Evolutionary conservation across 2,329 filamentous ascomycete species (phyloP).

Genomic region (Diaporthe sp.): DNA sequence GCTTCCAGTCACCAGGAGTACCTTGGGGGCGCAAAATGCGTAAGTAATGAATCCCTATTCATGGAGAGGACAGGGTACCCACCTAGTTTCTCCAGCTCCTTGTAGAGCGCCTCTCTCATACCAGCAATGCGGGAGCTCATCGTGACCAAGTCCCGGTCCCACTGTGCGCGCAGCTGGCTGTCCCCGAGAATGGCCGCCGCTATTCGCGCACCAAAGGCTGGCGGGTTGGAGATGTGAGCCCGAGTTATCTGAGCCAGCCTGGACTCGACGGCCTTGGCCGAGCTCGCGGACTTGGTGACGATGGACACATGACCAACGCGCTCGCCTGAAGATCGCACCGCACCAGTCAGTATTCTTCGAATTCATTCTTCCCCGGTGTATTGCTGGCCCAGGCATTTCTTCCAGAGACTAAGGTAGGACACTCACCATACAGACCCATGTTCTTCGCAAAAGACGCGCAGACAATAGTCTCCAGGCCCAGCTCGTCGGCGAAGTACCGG

Average conservation of each 20-base stretch:
- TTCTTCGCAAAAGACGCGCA: constrained; percentile 74
- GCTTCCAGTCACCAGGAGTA: constrained; percentile 54
- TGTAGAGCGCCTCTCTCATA: constrained; percentile 52
- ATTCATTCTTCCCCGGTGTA: rapidly evolving
- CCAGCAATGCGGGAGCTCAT: constrained; percentile 53
- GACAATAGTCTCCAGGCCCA: constrained; percentile 64
- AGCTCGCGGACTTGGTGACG: constrained; percentile 43
- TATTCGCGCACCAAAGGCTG: constrained; percentile 52
- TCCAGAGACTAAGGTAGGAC: background rate
- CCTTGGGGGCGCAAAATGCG: background rate
- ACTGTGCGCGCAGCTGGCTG: constrained; percentile 48
- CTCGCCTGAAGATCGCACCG: constrained; percentile 46
- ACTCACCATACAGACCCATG: constrained; percentile 57
- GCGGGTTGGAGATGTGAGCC: constrained; percentile 52
- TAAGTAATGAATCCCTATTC: background rate
- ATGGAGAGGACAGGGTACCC: no score
- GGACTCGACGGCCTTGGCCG: constrained; percentile 43
- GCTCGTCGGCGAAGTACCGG: constrained; percentile 49
- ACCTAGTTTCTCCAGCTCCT: constrained; percentile 47
- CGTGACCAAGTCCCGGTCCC: constrained; percentile 51
- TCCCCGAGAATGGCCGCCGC: constrained; percentile 50
- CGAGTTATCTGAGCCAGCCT: constrained; percentile 50
- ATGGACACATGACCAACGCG: constrained; percentile 50
- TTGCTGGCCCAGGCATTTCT: background rate
- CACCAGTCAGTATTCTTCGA: background rate